Conservation (phyloP, 352 stramenopile genomes). For the Pythium folliculosum region DNA sequence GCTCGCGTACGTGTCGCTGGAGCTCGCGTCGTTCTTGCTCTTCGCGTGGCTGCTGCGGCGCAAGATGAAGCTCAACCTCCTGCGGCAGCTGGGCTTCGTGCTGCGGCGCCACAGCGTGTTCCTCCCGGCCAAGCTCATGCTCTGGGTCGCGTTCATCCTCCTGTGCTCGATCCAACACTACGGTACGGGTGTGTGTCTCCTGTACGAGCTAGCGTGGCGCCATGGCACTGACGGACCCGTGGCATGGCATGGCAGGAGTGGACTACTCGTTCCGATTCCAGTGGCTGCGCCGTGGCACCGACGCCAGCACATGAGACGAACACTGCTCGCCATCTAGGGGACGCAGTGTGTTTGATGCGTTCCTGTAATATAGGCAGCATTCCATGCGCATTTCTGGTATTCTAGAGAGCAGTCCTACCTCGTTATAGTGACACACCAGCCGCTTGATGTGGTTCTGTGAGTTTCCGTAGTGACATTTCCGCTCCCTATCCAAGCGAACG, state of each 20-base stretch:
- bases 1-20: slow-evolving; percentile 38
- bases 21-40: slow-evolving; percentile 40
- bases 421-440: neutral
- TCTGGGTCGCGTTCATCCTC: slow-evolving; percentile 46
- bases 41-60: slow-evolving; percentile 28
- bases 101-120: slow-evolving; percentile 34
- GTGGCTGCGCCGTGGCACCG: too few relatives aligned
- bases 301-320: too few relatives aligned
- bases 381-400: neutral
- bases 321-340: too few relatives aligned
- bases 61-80: slow-evolving; percentile 29
- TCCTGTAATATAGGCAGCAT: neutral
- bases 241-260: too few relatives aligned
- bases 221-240: too few relatives aligned
- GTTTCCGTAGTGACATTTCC: neutral
- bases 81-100: slow-evolving; percentile 42
- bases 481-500: neutral
- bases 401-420: neutral
- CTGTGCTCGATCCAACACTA: slow-evolving; percentile 36
- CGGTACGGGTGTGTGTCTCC: too few relatives aligned
- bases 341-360: too few relatives aligned
- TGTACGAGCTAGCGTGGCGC: too few relatives aligned
- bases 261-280: too few relatives aligned
- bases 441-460: neutral
- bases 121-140: slow-evolving; percentile 39